Evolutionary conservation across 2,329 filamentous ascomycete species (phyloP), one percentile per base, ranked within the genome.

Genomic region (Pyrenophora teres): DNA sequence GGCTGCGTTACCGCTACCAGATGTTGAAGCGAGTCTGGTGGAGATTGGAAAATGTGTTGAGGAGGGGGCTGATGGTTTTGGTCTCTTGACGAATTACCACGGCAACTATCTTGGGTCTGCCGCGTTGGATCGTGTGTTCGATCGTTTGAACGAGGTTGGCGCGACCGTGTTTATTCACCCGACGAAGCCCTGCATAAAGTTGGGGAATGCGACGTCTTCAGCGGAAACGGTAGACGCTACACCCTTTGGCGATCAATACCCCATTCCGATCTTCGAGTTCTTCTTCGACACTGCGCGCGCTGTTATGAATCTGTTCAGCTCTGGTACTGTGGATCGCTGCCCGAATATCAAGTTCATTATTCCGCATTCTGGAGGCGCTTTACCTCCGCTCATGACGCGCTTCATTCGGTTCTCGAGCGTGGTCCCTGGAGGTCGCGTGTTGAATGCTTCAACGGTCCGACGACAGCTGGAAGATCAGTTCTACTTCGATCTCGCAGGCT

Each of bases 101-200:
- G 81, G 81, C 5, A 58, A 75, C 10, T 84, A 84, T 59, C 65
- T 83, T 0, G 82, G 82, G 3, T 76, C 81, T 52, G 52, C 67
- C 0, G 59, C 55, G 1, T 73, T 84, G 23, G 75, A 78, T 18
- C 65, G 71, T 0, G 70, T 84, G 10, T 83, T 81, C 54, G 71
- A 76, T 2, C 77, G 75, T 31, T 63, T 85, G 21, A 78, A 83
- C 46, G 57, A 65, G 2, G 64, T 78, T 1, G 71, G 77, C 3
- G 78, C 78, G 0, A 77, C 74, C 1, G 71, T 83, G 0, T 84
- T 85, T 62, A 77, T 83, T 39, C 82, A 85, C 48, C 81, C 81
- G 0, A 83, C 80, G 0, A 80, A 72, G n/a, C 78, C 78, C 0
- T 78, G 74, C 50, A 76, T 75, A 2, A 67, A 64, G 10, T 23